Evolutionary conservation across 495 filamentous ascomycete genomes (phyloP).

Genomic region (Aspergillus incahuasiensis): DNA sequence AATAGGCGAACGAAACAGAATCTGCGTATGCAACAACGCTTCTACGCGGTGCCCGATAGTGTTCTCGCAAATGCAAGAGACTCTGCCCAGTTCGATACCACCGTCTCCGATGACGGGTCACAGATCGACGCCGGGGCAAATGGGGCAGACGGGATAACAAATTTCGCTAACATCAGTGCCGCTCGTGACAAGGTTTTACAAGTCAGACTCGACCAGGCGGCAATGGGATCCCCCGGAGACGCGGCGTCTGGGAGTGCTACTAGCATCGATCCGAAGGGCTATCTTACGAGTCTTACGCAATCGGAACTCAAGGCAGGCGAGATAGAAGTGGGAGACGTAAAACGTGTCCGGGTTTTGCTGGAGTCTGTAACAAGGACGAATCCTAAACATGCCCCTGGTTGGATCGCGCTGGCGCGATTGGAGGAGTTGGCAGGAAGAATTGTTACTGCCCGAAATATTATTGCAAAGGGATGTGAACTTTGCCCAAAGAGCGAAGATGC

Average conservation of each 20-base stretch:
- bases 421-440: constrained; percentile 90
- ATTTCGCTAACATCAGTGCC: constrained; percentile 96
- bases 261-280: constrained; percentile 92
- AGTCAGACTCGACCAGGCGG: constrained; percentile 86
- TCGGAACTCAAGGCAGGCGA: constrained; percentile 73
- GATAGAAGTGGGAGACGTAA: constrained; percentile 87
- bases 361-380: constrained; percentile 96
- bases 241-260: constrained; percentile 74
- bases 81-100: constrained; percentile 75
- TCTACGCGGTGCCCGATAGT: constrained; percentile 96
- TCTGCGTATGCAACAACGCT: constrained; percentile 68
- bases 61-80: constrained; percentile 85
- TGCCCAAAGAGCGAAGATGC: constrained; percentile 93
- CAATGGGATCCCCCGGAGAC: constrained; percentile 64
- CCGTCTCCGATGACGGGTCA: constrained; percentile 71
- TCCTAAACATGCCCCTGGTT: constrained; percentile 89
- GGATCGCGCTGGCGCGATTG: constrained; percentile 89
- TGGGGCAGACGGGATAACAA: constrained; percentile 78
- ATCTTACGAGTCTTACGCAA: constrained; percentile 83
- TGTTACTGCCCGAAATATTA: constrained; percentile 77
- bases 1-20: constrained; percentile 82
- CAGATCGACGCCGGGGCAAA: constrained; percentile 45
- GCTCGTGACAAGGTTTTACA: constrained; percentile 91
- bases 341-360: constrained; percentile 85
- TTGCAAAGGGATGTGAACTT: constrained; percentile 78